A percentile compares a stretch with the other conserved stretches of the same genome.
phyloP scores from a whole-genome alignment of 495 filamentous ascomycete genomes.

The Hypoxylon cercidicola region DNA sequence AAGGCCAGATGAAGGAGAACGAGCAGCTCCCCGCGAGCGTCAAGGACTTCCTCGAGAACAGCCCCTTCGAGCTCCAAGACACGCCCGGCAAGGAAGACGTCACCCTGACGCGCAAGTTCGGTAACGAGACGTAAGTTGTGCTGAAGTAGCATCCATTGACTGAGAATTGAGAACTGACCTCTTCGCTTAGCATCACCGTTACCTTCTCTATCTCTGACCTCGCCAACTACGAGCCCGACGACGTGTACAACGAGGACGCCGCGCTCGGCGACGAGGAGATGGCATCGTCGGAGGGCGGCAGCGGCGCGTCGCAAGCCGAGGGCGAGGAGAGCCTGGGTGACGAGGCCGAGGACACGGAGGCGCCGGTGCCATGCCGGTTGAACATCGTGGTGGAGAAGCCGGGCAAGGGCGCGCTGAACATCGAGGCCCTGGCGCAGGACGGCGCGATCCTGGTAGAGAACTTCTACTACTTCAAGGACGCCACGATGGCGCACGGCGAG shows the following conservation, averaged over 20 bases:
- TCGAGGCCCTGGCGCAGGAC: constrained; percentile 89
- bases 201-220: constrained; percentile 95
- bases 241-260: constrained; percentile 56
- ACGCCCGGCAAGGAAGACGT: constrained; percentile 87
- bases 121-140: constrained; percentile 81
- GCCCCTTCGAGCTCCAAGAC: constrained; percentile 78
- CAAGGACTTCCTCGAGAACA: constrained; percentile 78
- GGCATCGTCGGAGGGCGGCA: constrained; percentile 62
- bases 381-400: constrained; percentile 89
- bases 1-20: constrained; percentile 65
- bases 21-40: constrained; percentile 69
- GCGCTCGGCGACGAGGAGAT: constrained; percentile 69
- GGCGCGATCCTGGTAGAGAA: constrained; percentile 90
- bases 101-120: constrained; percentile 80
- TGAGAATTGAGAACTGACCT: constrained; percentile 40
- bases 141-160: neutral
- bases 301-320: constrained; percentile 52
- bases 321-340: constrained; percentile 57
- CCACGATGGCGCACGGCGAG: constrained; percentile 70
- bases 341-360: constrained; percentile 58
- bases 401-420: constrained; percentile 77
- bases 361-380: constrained; percentile 81
- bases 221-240: constrained; percentile 69
- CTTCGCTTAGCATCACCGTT: constrained; percentile 76
- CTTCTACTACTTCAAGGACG: constrained; percentile 83